Base-by-base conservation (phyloP, 1,284 basidiomycete species). In the Heterobasidion irregulare region DNA sequence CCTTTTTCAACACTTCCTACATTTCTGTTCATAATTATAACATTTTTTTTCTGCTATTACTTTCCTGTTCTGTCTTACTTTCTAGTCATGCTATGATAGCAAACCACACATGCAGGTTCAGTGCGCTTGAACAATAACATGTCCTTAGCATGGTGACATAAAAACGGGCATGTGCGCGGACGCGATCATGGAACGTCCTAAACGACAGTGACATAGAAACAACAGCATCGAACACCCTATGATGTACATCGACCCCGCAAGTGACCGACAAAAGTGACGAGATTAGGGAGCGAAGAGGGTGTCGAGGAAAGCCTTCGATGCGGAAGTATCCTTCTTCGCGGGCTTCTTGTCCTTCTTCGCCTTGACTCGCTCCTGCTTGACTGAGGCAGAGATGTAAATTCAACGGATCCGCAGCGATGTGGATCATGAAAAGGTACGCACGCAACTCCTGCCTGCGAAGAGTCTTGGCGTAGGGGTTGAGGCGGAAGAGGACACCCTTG, bases 391-490 rank as follows among this genome's bases (percentile, higher is more conserved):
- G 2, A 26, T 26, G 26, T 5, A 26, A 26, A 26, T 26, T 26
- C 2, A 52, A 15, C 34, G 54, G 41, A 46, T 15, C 2, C 45
- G 47, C 35, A 6, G 26, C 19, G 52, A 51, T 54, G 41, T 57
- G 10, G 47, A 26, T 38, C 46, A 50, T 38, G 49, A 51, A 45
- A 46, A 33, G 49, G 46, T 41, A 87, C 88, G 57, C 72, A 91
- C 87, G 78, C 61, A 94, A 75, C 70, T 95, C 92, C 70, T 94
- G 89, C 67, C 89, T 81, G 72, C 92, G 88, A 67, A 94, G 74
- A 55, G 89, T 89, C 84, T 95, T 97, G 69, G 96, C 96, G 77
- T 99, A 99, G 56, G 97, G 97, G 85, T 99, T 99, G 76, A 99
- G 84, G 67, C 95, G 89, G 94, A 96, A 98, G 71, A 99, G 86